Base-by-base conservation (phyloP, 139 green algal genomes). In the Chlamydomonas incerta region DNA sequence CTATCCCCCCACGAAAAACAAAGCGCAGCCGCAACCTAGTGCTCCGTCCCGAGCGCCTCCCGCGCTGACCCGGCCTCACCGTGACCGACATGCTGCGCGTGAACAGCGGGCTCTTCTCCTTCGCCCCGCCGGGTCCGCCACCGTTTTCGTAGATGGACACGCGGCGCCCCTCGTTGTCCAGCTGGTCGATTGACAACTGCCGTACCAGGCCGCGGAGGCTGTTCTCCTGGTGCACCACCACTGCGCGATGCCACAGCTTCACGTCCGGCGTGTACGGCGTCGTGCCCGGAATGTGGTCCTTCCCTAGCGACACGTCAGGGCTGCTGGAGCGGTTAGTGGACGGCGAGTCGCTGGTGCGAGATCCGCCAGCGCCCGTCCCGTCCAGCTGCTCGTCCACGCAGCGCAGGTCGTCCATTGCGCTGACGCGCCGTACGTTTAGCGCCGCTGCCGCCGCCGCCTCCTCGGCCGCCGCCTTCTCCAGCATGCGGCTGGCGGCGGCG, bases 151-250 rank as follows among this genome's bases (percentile, higher is more conserved):
- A 94, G 35, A 93, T 91, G 52, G 89, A 94, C 55, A 99, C 96
- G 28, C 97, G 90, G 67, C 96, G 90, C 5, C 94, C 94, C 90
- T 99, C 98, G 72, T 99, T 99, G 90, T 99, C 96, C 88, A 99
- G 98, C 93, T 99, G 96, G 87, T 99, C 98, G 31, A 99, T 99
- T 4, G 91, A 97, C 62, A 99, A 93, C 93, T 99, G 89, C 62
- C 89, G 80, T 47, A 93, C 88, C 33, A 91, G 74, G 47, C 90
- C 90, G 0, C 90, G 77, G 75, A 91, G 72, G 71, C 66, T 86
- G 87, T 93, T 91, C 57, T 90, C 90, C 81, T 87, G 93, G 21
- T 95, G 93, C 41, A 99, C 97, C 63, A 99, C 97, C 41, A 98
- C 96, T 3, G 95, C 96, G 31, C 96, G 91, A 88, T 99, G 96